phyloP scores from a whole-genome alignment of 345 rosid genomes.

The Corchorus capsularis region DNA sequence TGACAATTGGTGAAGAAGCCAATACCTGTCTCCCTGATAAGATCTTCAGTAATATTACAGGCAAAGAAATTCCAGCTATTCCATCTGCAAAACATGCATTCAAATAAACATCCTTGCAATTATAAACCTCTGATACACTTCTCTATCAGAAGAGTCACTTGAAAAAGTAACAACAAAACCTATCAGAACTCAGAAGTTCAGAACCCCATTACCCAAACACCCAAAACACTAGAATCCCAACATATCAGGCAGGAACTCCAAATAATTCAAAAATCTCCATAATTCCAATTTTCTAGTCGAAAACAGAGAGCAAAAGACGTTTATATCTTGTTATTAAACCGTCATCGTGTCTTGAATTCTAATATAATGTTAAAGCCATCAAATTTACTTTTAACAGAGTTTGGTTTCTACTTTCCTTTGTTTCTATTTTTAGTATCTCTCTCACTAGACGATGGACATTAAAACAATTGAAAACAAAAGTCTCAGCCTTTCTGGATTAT shows the following conservation, averaged over 20 bases:
- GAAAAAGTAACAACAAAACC: not conserved
- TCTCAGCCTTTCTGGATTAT: not conserved
- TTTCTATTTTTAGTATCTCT: not conserved
- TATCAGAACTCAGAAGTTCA: not conserved
- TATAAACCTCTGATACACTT: not conserved
- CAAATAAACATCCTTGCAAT: not conserved
- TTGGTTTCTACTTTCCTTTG: not conserved
- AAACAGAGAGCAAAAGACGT: not conserved
- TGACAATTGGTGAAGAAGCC: not conserved
- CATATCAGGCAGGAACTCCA: not conserved
- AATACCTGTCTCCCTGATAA: constrained; percentile 88
- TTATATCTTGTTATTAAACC: not conserved
- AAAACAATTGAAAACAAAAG: not conserved
- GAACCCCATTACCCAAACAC: not conserved
- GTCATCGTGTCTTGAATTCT: not conserved
- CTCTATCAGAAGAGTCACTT: not conserved
- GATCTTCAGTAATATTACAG: constrained; percentile 76
- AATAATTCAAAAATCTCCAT: not conserved
- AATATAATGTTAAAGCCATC: not conserved
- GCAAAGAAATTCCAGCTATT: constrained; percentile 99
- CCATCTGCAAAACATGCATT: constrained; percentile 62
- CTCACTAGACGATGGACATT: not conserved
- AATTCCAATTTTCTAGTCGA: not conserved
- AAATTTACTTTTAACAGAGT: not conserved
- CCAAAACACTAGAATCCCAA: not conserved